A percentile compares a stretch with the other conserved stretches of the same genome.
These are phyloP conservation scores for Austroboletus eburneus DNA, from an alignment of 768 basidiomycete genomes.

Conservation along the genomic window DNA sequence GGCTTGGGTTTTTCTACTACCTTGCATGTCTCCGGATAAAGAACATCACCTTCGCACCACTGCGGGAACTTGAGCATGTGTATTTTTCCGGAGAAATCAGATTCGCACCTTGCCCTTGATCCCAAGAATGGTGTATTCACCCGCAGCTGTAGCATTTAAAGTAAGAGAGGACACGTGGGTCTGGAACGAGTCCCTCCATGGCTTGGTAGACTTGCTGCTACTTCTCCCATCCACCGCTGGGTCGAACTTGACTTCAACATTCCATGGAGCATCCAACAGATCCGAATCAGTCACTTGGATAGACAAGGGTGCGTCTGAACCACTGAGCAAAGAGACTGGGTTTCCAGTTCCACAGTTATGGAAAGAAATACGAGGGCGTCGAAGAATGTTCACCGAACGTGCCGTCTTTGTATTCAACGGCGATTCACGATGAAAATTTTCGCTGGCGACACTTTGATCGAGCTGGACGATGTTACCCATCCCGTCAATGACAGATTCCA, in stretches of 20 bases:
- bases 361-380: conserved; percentile 71
- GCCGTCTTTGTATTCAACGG: conserved; percentile 43
- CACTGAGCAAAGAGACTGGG: conserved; percentile 68
- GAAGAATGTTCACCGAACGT: conserved; percentile 65
- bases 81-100: neutral
- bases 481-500: conserved; percentile 82
- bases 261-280: conserved; percentile 64
- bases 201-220: conserved; percentile 41
- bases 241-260: conserved; percentile 57
- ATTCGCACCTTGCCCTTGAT: conserved; percentile 61
- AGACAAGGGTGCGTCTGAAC: conserved; percentile 54
- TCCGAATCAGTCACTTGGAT: conserved; percentile 55
- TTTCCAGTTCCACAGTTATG: conserved; percentile 65
- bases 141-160: conserved; percentile 56
- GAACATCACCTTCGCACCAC: conserved; percentile 78
- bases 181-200: conserved; percentile 62
- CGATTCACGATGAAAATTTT: conserved; percentile 16
- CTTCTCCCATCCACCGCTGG: conserved; percentile 42
- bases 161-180: conserved; percentile 45
- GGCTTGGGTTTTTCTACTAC: conserved; percentile 76
- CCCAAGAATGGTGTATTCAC: conserved; percentile 69
- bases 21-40: conserved; percentile 76
- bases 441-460: conserved; percentile 29
- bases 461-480: conserved; percentile 70
- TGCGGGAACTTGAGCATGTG: conserved; percentile 20